Evolutionary conservation across 768 basidiomycete genomes (phyloP).

Genomic region (Rhodotorula paludigena): DNA sequence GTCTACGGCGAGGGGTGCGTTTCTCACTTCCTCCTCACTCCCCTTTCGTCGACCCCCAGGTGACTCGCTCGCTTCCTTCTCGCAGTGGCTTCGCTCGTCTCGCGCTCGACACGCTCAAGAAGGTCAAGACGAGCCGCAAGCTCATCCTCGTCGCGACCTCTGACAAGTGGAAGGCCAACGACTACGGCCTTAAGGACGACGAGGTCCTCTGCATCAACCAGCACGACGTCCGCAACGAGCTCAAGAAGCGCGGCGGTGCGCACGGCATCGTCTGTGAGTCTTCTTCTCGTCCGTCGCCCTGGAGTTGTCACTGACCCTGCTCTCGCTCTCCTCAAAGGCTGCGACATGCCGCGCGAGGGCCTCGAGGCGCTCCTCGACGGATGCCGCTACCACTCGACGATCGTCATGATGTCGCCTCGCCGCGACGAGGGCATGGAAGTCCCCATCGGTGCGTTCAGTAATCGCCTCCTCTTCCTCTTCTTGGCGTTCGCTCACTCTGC

Average conservation of each 20-base stretch:
- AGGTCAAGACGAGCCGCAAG: neutral
- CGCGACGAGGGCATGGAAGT: conserved; percentile 1
- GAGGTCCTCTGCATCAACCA: neutral
- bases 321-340: neutral
- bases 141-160: conserved; percentile 18
- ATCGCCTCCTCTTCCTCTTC: neutral
- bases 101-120: conserved; percentile 12
- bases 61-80: neutral
- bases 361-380: conserved; percentile 23
- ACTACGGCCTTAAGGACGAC: conserved; percentile 12
- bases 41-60: neutral
- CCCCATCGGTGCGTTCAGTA: conserved; percentile 7
- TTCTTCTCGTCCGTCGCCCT: neutral
- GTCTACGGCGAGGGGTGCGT: conserved; percentile 32
- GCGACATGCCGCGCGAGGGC: conserved; percentile 15
- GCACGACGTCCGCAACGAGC: neutral
- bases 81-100: conserved; percentile 17
- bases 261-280: conserved; percentile 15
- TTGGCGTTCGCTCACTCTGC: too few relatives aligned
- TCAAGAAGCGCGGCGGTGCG: conserved; percentile 17
- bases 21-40: neutral
- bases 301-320: neutral
- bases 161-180: conserved; percentile 6
- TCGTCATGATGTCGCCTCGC: conserved; percentile 13
- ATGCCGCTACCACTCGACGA: conserved; percentile 1